A percentile compares a stretch with the other conserved stretches of the same genome.
Evolutionary conservation across 495 filamentous ascomycete species (phyloP).

Genomic region (Aspergillus olivimuriae): DNA sequence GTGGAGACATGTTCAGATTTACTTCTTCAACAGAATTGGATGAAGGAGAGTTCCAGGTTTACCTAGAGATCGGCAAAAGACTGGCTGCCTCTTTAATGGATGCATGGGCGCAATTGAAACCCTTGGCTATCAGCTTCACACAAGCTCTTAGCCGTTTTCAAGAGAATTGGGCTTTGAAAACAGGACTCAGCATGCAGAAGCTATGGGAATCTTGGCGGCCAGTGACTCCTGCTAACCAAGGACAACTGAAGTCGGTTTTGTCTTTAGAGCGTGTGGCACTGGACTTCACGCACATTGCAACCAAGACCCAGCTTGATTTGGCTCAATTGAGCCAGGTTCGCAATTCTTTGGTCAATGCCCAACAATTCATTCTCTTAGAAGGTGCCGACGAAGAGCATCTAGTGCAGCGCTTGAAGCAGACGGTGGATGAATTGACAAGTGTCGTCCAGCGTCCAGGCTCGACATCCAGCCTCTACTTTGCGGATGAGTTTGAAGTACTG

Average conservation of each 20-base stretch:
- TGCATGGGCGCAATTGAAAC: constrained; percentile 17
- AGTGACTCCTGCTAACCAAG: constrained; percentile 46
- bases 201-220: constrained; percentile 74
- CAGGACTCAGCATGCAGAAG: constrained; percentile 76
- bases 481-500: constrained; percentile 57
- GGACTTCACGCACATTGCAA: constrained; percentile 59
- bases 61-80: constrained; percentile 39
- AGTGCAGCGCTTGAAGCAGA: constrained; percentile 47
- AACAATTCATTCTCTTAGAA: constrained; percentile 33
- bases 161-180: constrained; percentile 53
- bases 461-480: constrained; percentile 44
- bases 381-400: constrained; percentile 36
- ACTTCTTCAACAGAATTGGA: constrained; percentile 40
- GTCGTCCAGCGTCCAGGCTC: constrained; percentile 31
- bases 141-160: constrained; percentile 41
- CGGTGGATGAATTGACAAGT: constrained; percentile 50
- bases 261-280: constrained; percentile 63
- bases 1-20: constrained; percentile 50
- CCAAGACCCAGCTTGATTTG: constrained; percentile 36
- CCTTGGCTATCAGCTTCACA: constrained; percentile 30
- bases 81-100: constrained; percentile 26
- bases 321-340: constrained; percentile 33
- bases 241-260: constrained; percentile 43
- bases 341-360: constrained; percentile 38
- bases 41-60: constrained; percentile 50